These are phyloP conservation scores for Saturnispora serradocipensis DNA, from an alignment of 805 yeast species.

Conservation along the genomic window DNA sequence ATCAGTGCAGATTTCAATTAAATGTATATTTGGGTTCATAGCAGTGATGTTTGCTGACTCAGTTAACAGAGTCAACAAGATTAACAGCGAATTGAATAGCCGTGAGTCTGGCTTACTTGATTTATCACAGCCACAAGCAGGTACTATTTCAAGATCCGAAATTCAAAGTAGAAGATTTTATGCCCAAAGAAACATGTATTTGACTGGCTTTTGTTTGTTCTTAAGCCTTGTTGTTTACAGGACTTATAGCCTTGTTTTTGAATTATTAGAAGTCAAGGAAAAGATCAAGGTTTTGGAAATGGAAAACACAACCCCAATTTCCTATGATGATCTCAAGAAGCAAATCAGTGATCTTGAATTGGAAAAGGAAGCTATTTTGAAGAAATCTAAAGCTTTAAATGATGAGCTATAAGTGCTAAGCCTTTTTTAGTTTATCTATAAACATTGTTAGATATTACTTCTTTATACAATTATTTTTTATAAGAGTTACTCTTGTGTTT, in stretches of 20 bases:
- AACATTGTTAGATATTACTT: not conserved
- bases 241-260: slow-evolving; percentile 73
- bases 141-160: slow-evolving; percentile 59
- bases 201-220: slow-evolving; percentile 92
- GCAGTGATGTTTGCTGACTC: slow-evolving; percentile 80
- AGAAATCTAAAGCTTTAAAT: slow-evolving; percentile 58
- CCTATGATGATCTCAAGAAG: slow-evolving; percentile 29
- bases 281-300: slow-evolving; percentile 24
- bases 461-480: slow-evolving; percentile 18
- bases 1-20: slow-evolving; percentile 66
- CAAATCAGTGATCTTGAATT: slow-evolving; percentile 51
- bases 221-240: slow-evolving; percentile 77
- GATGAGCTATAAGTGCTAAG: slow-evolving; percentile 46
- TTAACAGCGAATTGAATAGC: slow-evolving; percentile 48
- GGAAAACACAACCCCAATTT: slow-evolving; percentile 15
- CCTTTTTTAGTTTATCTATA: not conserved
- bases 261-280: slow-evolving; percentile 57
- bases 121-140: slow-evolving; percentile 16
- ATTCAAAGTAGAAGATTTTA: slow-evolving; percentile 86
- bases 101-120: slow-evolving; percentile 6
- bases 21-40: slow-evolving; percentile 77
- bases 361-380: slow-evolving; percentile 59
- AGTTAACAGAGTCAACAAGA: slow-evolving; percentile 69
- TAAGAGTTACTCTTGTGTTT: slow-evolving; percentile 92
- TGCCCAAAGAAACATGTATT: slow-evolving; percentile 92